Conservation (phyloP, 176 grass and related monocot genomes). For the Raddia guianensis region DNA sequence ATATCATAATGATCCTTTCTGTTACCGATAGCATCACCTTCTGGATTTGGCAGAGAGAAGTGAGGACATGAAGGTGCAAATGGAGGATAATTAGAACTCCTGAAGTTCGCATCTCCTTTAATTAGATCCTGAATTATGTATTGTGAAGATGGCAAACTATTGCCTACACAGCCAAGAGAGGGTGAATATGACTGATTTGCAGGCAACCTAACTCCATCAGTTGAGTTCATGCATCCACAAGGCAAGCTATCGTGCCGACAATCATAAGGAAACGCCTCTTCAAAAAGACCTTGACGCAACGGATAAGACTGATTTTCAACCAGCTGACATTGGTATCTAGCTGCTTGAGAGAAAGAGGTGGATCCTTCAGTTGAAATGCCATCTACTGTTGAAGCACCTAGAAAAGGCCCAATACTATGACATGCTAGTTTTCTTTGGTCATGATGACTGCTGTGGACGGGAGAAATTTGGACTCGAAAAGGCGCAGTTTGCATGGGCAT, state of each 20-base stretch:
- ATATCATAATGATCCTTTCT: slow-evolving; percentile 34
- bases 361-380: slow-evolving; percentile 40
- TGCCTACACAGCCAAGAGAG: slow-evolving; percentile 1
- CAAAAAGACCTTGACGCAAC: background rate
- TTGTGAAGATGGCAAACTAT: slow-evolving; percentile 17
- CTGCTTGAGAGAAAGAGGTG: slow-evolving; percentile 7
- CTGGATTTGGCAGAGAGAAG: slow-evolving; percentile 13
- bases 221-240: slow-evolving; percentile 32
- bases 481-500: slow-evolving; percentile 23
- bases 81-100: background rate
- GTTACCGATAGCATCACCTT: slow-evolving; percentile 24
- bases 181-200: slow-evolving; percentile 17
- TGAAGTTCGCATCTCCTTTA: background rate
- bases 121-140: slow-evolving; percentile 38
- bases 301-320: slow-evolving; percentile 32
- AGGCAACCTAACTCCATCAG: slow-evolving; percentile 19
- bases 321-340: slow-evolving; percentile 22
- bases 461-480: slow-evolving; percentile 31
- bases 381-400: slow-evolving; percentile 21
- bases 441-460: background rate
- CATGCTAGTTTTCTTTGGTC: slow-evolving; percentile 27
- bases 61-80: background rate
- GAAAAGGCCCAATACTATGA: background rate
- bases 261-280: background rate
- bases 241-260: slow-evolving; percentile 31